A percentile compares a stretch with the other conserved stretches of the same genome.
phyloP scores from a whole-genome alignment of 2,329 filamentous ascomycete genomes.

The Podosphaera leucotricha region DNA sequence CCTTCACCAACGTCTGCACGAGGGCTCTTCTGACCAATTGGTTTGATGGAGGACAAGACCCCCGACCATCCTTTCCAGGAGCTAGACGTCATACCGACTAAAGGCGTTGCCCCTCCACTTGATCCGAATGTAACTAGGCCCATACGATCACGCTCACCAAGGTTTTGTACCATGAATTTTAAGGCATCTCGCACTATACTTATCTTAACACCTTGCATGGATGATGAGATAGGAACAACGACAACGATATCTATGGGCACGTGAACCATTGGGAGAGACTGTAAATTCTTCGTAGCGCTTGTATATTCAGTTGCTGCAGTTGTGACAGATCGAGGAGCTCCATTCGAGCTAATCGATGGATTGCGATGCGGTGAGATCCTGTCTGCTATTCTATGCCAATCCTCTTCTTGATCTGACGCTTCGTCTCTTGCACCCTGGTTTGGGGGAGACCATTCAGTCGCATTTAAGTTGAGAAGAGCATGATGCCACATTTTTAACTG shows the following conservation, averaged over 20 bases:
- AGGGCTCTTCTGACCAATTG: conserved; percentile 88
- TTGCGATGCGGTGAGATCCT: conserved; percentile 33
- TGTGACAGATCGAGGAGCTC: conserved; percentile 63
- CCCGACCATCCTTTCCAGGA: conserved; percentile 80
- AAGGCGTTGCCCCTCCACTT: conserved; percentile 71
- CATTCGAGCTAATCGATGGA: conserved; percentile 61
- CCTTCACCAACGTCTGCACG: conserved; percentile 93
- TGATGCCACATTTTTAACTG: conserved; percentile 83
- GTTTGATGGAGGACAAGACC: conserved; percentile 66
- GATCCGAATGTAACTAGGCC: conserved; percentile 93
- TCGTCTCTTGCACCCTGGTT: conserved; percentile 53
- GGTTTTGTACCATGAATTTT: conserved; percentile 69
- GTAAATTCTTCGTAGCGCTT: conserved; percentile 25
- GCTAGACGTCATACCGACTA: conserved; percentile 97
- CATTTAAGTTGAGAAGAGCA: conserved; percentile 62
- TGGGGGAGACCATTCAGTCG: conserved; percentile 36
- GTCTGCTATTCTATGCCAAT: conserved; percentile 40
- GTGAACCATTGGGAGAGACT: conserved; percentile 30
- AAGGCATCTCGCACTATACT: conserved; percentile 78
- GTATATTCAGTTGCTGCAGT: conserved; percentile 89
- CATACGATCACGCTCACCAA: conserved; percentile 90
- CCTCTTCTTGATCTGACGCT: conserved; percentile 66
- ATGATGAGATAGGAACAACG: conserved; percentile 89
- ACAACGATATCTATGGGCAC: conserved; percentile 90
- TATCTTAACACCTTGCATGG: conserved; percentile 98